Conservation (phyloP, 805 yeast species). For the Schwanniomyces polymorphus region DNA sequence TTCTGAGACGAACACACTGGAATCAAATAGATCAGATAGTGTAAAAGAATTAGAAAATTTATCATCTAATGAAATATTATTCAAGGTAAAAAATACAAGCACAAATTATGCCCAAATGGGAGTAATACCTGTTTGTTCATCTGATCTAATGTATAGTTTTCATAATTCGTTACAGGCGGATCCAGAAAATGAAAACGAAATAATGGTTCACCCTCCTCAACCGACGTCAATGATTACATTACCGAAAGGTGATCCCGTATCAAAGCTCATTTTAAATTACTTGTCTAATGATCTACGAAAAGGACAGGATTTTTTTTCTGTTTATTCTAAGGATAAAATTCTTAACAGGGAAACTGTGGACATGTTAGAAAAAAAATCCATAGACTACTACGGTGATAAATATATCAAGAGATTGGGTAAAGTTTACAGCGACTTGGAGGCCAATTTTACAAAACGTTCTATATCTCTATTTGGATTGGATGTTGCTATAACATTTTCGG, state of each 20-base stretch:
- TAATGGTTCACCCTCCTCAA: not conserved
- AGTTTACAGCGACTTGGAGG: not conserved
- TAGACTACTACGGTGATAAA: not conserved
- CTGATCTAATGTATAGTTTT: not conserved
- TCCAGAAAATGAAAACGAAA: not conserved
- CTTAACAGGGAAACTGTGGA: not conserved
- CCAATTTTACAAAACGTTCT: not conserved
- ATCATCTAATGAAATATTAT: not conserved
- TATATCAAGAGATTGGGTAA: constrained; percentile 2
- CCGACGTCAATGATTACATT: not conserved
- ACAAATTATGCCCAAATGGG: not conserved
- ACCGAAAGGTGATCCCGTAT: not conserved
- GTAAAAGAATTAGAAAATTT: not conserved
- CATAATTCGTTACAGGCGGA: not conserved
- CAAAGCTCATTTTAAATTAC: not conserved
- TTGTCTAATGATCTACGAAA: not conserved
- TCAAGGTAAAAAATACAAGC: not conserved
- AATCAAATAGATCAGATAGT: not conserved
- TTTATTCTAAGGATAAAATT: not conserved
- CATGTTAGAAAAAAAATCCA: constrained; percentile 4
- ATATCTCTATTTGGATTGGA: constrained; percentile 3
- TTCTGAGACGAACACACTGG: not conserved
- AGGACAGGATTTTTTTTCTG: not conserved
- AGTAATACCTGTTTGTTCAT: not conserved
- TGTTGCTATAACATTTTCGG: not conserved